Percentiles rank a stretch among this genome's conserved stretches.
Evolutionary conservation across 2,329 filamentous ascomycete genomes (phyloP).

Genomic region (Bipolaris sorokiniana): DNA sequence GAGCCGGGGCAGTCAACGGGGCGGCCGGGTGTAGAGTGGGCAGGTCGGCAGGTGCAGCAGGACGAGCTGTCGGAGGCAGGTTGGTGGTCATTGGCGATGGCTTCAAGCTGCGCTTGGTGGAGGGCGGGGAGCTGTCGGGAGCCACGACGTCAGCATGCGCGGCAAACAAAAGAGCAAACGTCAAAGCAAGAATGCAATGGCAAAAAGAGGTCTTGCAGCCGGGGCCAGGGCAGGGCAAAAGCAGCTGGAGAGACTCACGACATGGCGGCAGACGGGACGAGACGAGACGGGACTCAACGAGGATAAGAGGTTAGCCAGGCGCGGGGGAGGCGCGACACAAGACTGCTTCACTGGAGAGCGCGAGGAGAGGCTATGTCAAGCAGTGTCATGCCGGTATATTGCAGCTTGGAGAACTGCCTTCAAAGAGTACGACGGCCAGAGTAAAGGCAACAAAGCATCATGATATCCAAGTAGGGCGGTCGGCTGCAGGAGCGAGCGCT

Average conservation of each 20-base stretch:
- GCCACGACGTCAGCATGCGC: slow-evolving; percentile 40
- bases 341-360: slow-evolving; percentile 40
- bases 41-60: slow-evolving; percentile 33
- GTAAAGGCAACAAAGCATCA: slow-evolving; percentile 46
- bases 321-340: slow-evolving; percentile 24
- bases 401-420: slow-evolving; percentile 36
- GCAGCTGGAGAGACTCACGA: slow-evolving; percentile 45
- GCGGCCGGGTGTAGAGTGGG: slow-evolving; percentile 38
- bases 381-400: slow-evolving; percentile 46
- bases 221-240: slow-evolving; percentile 1
- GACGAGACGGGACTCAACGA: slow-evolving; percentile 6
- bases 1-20: slow-evolving; percentile 30
- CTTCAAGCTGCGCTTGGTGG: slow-evolving; percentile 54
- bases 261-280: slow-evolving; percentile 36
- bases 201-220: slow-evolving; percentile 8
- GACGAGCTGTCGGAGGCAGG: slow-evolving; percentile 30
- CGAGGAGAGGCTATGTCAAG: slow-evolving; percentile 31
- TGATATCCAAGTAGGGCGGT: slow-evolving; percentile 44
- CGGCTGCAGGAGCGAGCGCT: slow-evolving; percentile 44
- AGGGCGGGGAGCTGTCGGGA: slow-evolving; percentile 48
- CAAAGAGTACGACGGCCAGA: slow-evolving; percentile 40
- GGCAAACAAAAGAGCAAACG: slow-evolving; percentile 11
- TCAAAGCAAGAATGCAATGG: slow-evolving; percentile 10
- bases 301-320: slow-evolving; percentile 26
- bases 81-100: slow-evolving; percentile 49